A percentile compares a stretch with the other conserved stretches of the same genome.
phyloP scores from a whole-genome alignment of 257 asterid species.

The Asclepias syriaca region DNA sequence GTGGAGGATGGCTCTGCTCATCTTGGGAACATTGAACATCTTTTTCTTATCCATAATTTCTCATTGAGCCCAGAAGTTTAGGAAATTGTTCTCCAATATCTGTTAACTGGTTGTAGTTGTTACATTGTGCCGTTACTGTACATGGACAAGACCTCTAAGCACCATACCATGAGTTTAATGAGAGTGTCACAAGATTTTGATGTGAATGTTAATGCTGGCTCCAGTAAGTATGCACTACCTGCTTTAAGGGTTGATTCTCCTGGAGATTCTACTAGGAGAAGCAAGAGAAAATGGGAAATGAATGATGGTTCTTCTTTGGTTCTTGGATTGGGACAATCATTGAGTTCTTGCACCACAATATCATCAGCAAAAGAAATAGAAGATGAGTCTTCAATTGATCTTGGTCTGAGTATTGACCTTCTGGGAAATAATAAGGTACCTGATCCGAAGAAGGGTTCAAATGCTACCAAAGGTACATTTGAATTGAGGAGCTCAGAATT shows the following conservation, averaged over 20 bases:
- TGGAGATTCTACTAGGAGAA: constrained; percentile 22
- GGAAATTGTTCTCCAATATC: constrained; percentile 12
- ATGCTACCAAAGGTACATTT: constrained; percentile 18
- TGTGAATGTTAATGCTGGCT: constrained; percentile 21
- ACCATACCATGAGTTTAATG: constrained; percentile 25
- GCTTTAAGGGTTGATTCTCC: constrained; percentile 23
- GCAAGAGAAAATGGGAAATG: constrained; percentile 38
- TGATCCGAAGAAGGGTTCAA: constrained; percentile 14
- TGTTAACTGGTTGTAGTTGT: constrained; percentile 17
- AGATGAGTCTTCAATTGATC: constrained; percentile 38
- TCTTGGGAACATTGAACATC: constrained; percentile 15
- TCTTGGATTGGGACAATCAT: constrained; percentile 42
- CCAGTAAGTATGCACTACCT: constrained; percentile 12
- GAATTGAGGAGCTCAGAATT: constrained; percentile 28
- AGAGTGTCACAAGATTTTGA: constrained; percentile 21
- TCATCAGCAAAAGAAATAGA: constrained; percentile 42
- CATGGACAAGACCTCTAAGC: constrained; percentile 49
- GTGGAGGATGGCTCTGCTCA: constrained; percentile 42
- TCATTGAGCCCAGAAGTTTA: constrained; percentile 18
- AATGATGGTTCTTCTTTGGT: constrained; percentile 40
- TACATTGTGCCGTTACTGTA: constrained; percentile 23
- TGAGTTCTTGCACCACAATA: constrained; percentile 33
- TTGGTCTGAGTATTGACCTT: constrained; percentile 39
- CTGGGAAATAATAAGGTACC: constrained; percentile 17
- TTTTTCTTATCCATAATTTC: constrained; percentile 7